Percentiles rank a stretch among this genome's conserved stretches.
Conservation (phyloP, 2,329 filamentous ascomycete genomes). For the Colletotrichum filicis region DNA sequence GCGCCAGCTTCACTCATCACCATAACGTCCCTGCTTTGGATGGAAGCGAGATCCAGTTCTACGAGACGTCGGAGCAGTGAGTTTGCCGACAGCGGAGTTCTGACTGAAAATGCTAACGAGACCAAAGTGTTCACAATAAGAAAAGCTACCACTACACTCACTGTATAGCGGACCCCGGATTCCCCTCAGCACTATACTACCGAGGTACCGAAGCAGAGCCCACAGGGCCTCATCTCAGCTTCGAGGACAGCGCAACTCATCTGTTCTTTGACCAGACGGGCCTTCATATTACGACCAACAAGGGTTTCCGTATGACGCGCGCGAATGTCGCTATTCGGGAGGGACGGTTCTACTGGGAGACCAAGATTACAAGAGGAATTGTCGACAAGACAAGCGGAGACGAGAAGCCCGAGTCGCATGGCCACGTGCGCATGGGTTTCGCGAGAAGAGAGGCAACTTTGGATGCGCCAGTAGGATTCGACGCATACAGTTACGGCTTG, state of each 20-base stretch:
- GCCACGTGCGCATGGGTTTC: constrained; percentile 87
- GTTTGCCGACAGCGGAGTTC: constrained; percentile 40
- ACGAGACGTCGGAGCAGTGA: constrained; percentile 73
- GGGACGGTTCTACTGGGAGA: constrained; percentile 94
- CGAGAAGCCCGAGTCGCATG: constrained; percentile 59
- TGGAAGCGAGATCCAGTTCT: constrained; percentile 66
- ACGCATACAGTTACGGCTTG: constrained; percentile 93
- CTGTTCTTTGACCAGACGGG: constrained; percentile 85
- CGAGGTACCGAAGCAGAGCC: constrained; percentile 88
- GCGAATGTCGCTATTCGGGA: constrained; percentile 92
- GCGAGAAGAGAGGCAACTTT: constrained; percentile 83
- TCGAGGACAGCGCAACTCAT: constrained; percentile 88
- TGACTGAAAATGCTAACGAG: background rate
- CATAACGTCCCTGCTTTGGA: constrained; percentile 62
- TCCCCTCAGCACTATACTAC: constrained; percentile 89
- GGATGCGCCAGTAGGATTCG: constrained; percentile 86
- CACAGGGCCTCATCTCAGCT: constrained; percentile 86
- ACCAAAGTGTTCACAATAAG: constrained; percentile 68
- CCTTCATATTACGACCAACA: constrained; percentile 85
- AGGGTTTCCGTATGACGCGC: constrained; percentile 90
- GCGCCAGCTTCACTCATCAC: constrained; percentile 66
- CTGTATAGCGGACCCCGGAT: constrained; percentile 88
- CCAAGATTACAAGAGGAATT: constrained; percentile 85
- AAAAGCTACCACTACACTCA: constrained; percentile 88
- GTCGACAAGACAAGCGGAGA: constrained; percentile 54